Base-by-base conservation (phyloP, 208 protist species). In the Leishmania tarentolae region DNA sequence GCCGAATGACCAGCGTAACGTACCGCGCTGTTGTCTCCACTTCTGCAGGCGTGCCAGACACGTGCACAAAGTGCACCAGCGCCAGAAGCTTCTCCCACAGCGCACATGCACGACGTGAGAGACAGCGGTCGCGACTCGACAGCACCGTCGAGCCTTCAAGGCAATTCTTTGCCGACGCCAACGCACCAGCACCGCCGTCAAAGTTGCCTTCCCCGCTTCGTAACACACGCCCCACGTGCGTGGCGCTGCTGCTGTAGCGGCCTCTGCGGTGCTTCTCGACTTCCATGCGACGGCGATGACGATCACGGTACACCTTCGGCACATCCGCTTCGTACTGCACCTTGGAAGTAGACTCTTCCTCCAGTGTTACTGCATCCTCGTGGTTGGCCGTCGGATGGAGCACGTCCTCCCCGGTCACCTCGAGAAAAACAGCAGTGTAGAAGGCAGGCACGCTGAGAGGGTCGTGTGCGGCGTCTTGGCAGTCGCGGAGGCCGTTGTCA, bases 41-140 rank as follows among this genome's bases (percentile, higher is more conserved):
- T 42, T 91, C 63, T 47, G 46, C 79, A 0, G 76, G 82, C 0
- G 89, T 86, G 40, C 89, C 89, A 11, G 81, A 53, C 31, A 90
- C 89, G 81, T 92, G 87, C 8, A 92, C 70, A 57, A 92, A 92
- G 70, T 87, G 83, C 5, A 46, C 44, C 7, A 90, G 68, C 13
- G 85, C 44, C 11, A 91, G 66, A 44, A 90, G 73, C 72, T 76
- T 76, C 59, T 82, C 84, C 89, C 89, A 92, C 28, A 82, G 6
- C 44, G 13, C 59, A 28, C 81, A 82, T 56, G 76, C 73, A 9
- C 61, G 70, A 28, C 82, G 86, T 1, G 76, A 82, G 13, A 81
- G 52, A n/a, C 66, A 66, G 63, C 77, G 70, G 46, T 75, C 70
- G 75, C 35, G 77, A 24, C 0, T 8, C 28, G 31, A 46, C 13